These are phyloP conservation scores for Phytophthora sp. DNA, from an alignment of 352 stramenopile species.

Conservation along the genomic window DNA sequence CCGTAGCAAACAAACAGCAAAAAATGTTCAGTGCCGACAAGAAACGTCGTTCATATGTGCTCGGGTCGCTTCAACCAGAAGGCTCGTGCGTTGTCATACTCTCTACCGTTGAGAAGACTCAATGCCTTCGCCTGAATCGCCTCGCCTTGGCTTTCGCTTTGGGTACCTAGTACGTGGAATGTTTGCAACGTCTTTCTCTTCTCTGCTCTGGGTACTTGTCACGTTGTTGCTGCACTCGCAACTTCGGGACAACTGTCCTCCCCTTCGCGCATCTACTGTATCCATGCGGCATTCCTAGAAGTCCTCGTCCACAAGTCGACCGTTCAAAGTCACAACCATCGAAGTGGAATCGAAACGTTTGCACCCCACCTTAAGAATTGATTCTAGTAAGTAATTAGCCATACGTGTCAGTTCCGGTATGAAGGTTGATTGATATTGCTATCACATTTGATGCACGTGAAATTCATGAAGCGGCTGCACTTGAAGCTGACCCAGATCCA, in stretches of 20 bases:
- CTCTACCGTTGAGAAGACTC: background rate
- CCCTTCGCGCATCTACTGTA: slow-evolving; percentile 5
- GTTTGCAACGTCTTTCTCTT: background rate
- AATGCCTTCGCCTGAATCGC: too few species aligned
- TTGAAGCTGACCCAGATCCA: slow-evolving; percentile 1
- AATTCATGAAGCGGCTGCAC: slow-evolving; percentile 23
- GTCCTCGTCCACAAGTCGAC: too few species aligned
- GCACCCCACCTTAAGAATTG: too few species aligned
- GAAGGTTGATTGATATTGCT: too few species aligned
- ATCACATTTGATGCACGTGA: background rate
- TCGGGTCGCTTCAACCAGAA: background rate
- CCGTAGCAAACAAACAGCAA: slow-evolving; percentile 31
- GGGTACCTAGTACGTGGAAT: too few species aligned
- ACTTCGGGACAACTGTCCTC: slow-evolving; percentile 10
- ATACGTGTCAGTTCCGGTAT: too few species aligned
- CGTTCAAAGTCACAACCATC: too few species aligned
- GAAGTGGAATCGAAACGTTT: too few species aligned
- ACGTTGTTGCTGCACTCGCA: slow-evolving; percentile 18
- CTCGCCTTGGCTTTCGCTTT: too few species aligned
- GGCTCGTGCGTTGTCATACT: too few species aligned
- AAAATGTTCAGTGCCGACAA: slow-evolving; percentile 12
- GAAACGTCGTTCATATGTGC: background rate
- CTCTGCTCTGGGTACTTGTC: background rate
- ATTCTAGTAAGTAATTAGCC: too few species aligned
- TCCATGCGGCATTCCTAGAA: slow-evolving; percentile 25